A percentile compares a stretch with the other conserved stretches of the same genome.
phyloP scores from a whole-genome alignment of 805 yeast species.

The Cyberlindnera mycetangii region DNA sequence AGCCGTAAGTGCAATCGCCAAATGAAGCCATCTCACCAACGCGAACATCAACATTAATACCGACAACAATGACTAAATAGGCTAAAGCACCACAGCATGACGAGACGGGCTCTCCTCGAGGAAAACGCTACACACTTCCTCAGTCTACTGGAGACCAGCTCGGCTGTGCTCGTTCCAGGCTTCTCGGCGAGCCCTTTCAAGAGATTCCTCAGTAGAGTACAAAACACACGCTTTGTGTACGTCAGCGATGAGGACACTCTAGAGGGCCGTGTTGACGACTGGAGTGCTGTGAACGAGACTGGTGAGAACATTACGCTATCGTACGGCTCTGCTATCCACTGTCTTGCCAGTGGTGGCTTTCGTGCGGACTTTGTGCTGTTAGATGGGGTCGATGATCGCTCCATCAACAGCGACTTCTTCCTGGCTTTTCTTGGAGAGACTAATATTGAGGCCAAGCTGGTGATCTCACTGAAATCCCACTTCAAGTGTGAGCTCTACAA shows the following conservation, averaged over 20 bases:
- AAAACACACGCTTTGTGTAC: not conserved
- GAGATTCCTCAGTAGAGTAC: not conserved
- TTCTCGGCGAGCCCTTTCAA: not conserved
- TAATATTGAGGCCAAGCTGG: not conserved
- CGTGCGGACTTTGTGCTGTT: conserved; percentile 11
- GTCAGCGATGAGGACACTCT: conserved; percentile 6
- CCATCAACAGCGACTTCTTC: conserved; percentile 10
- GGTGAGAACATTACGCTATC: not conserved
- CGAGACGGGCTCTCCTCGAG: not conserved
- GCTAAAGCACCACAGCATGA: conserved; percentile 1
- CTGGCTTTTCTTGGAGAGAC: conserved; percentile 5
- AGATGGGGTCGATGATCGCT: conserved; percentile 13
- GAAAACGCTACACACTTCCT: not conserved
- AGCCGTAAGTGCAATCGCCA: no score
- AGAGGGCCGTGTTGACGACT: not conserved
- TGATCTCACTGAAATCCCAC: conserved; percentile 8
- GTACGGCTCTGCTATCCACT: conserved; percentile 8
- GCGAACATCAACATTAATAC: not conserved
- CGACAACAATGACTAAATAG: no score
- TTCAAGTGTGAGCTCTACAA: not conserved
- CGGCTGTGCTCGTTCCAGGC: conserved; percentile 1
- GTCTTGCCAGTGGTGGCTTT: conserved; percentile 1
- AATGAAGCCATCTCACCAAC: no score
- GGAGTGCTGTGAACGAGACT: not conserved
- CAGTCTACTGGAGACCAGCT: not conserved